Percentiles rank a stretch among this genome's conserved stretches.
These are phyloP conservation scores for Nicotiana tabacum DNA, from an alignment of 257 asterid genomes.

Conservation along the genomic window DNA sequence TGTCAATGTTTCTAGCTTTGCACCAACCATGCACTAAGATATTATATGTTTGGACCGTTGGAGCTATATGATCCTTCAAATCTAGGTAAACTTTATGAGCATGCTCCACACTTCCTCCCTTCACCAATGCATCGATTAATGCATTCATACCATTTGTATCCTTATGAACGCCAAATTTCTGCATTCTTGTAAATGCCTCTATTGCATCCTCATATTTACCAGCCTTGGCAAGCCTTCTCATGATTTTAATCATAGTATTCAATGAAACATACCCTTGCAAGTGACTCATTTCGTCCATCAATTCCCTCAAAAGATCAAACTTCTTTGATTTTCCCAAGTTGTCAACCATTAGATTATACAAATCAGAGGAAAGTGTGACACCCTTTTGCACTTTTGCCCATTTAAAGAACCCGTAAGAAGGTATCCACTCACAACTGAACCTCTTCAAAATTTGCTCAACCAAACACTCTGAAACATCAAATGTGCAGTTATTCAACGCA, in stretches of 20 bases:
- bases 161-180: conserved; percentile 39
- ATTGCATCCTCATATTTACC: conserved; percentile 63
- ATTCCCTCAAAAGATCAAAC: conserved; percentile 66
- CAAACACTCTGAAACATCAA: conserved; percentile 47
- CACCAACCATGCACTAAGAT: conserved; percentile 79
- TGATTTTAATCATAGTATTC: conserved; percentile 51
- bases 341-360: conserved; percentile 62
- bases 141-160: conserved; percentile 40
- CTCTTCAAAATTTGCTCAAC: conserved; percentile 58
- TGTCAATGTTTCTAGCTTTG: conserved; percentile 59
- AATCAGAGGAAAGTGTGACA: conserved; percentile 35
- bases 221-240: conserved; percentile 70
- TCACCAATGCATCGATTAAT: conserved; percentile 59
- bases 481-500: conserved; percentile 41
- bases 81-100: conserved; percentile 50
- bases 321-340: conserved; percentile 61
- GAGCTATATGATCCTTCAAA: conserved; percentile 41
- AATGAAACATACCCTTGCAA: conserved; percentile 45
- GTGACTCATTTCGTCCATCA: conserved; percentile 66
- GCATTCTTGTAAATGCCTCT: conserved; percentile 39
- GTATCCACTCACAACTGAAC: conserved; percentile 78
- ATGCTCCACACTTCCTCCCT: conserved; percentile 67
- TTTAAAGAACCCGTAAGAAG: conserved; percentile 64
- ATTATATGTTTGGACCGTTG: conserved; percentile 51
- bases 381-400: conserved; percentile 60